Evolutionary conservation across 1,284 basidiomycete genomes (phyloP).

Genomic region (Earliella scabrosa): DNA sequence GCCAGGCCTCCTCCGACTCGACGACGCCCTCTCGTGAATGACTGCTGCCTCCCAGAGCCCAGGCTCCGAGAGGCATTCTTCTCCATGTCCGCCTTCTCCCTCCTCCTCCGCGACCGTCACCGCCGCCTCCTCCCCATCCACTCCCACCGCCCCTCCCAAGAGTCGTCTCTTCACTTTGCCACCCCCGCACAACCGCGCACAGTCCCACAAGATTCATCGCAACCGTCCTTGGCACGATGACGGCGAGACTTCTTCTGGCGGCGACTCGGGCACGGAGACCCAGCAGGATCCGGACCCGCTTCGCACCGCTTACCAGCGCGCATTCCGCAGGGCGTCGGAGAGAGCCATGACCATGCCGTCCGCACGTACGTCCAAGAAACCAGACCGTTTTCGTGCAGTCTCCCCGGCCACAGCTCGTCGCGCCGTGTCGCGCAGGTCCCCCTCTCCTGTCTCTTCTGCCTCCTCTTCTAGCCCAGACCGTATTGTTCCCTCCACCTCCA

Average conservation of each 20-base stretch:
- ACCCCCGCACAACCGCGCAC: constrained; percentile 25
- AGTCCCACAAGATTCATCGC: constrained; percentile 29
- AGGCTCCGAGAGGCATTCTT: constrained; percentile 30
- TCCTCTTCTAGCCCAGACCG: constrained; percentile 35
- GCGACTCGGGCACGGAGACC: constrained; percentile 32
- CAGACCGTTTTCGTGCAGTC: constrained; percentile 30
- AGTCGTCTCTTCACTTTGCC: constrained; percentile 26
- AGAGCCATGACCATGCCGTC: constrained; percentile 33
- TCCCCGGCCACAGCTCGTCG: constrained; percentile 35
- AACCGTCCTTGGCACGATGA: constrained; percentile 25
- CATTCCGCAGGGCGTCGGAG: constrained; percentile 31
- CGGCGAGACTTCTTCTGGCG: constrained; percentile 28
- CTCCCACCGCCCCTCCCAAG: constrained; percentile 22
- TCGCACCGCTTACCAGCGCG: constrained; percentile 24
- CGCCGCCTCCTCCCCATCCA: constrained; percentile 24
- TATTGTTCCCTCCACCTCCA: constrained; percentile 27
- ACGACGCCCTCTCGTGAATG: constrained; percentile 30
- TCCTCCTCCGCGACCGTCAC: constrained; percentile 28
- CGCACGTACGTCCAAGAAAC: constrained; percentile 29
- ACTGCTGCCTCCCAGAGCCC: constrained; percentile 32
- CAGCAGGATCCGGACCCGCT: constrained; percentile 27
- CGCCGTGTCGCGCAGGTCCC: constrained; percentile 43
- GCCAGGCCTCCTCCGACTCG: constrained; percentile 1
- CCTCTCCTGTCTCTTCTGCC: constrained; percentile 48
- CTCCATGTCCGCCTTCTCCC: constrained; percentile 30